phyloP scores from a whole-genome alignment of 352 stramenopile species.

The Phytophthora pisi region DNA sequence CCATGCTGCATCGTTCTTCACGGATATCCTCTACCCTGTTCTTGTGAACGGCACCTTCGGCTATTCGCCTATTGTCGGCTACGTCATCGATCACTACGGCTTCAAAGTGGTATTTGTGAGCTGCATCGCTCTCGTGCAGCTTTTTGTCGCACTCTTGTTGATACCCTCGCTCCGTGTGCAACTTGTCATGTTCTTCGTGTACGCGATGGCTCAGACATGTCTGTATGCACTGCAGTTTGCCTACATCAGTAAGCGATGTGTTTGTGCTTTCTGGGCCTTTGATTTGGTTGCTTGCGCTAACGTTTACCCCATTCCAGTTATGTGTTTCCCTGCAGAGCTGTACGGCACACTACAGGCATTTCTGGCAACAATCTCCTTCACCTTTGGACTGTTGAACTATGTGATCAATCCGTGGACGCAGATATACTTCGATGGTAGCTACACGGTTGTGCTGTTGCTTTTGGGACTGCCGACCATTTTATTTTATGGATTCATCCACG shows the following conservation, averaged over 20 bases:
- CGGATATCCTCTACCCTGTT: slow-evolving; percentile 72
- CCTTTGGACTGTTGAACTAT: slow-evolving; percentile 77
- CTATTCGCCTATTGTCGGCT: slow-evolving; percentile 76
- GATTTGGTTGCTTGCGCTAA: not conserved
- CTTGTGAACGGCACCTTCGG: slow-evolving; percentile 84
- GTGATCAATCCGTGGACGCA: slow-evolving; percentile 78
- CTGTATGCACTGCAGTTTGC: slow-evolving; percentile 86
- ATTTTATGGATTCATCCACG: slow-evolving; percentile 71
- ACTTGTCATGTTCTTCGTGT: slow-evolving; percentile 71
- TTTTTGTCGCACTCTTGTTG: slow-evolving; percentile 68
- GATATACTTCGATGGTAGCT: slow-evolving; percentile 69
- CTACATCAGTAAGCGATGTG: slow-evolving; percentile 72
- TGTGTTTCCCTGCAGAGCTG: slow-evolving; percentile 77
- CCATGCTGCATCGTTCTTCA: slow-evolving; percentile 52
- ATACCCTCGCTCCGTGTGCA: slow-evolving; percentile 66
- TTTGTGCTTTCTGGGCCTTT: not conserved
- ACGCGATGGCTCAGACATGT: slow-evolving; percentile 76
- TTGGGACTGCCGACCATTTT: slow-evolving; percentile 58
- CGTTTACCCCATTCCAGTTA: slow-evolving; percentile 47
- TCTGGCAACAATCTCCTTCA: slow-evolving; percentile 69
- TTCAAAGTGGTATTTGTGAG: slow-evolving; percentile 80
- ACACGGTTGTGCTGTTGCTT: slow-evolving; percentile 58
- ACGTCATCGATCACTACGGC: slow-evolving; percentile 77
- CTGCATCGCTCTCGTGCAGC: slow-evolving; percentile 67
- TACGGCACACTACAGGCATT: slow-evolving; percentile 85